Evolutionary conservation across 805 yeast genomes (phyloP), one percentile per base, ranked within the genome.

Genomic region (Wickerhamiella slavikovae): DNA sequence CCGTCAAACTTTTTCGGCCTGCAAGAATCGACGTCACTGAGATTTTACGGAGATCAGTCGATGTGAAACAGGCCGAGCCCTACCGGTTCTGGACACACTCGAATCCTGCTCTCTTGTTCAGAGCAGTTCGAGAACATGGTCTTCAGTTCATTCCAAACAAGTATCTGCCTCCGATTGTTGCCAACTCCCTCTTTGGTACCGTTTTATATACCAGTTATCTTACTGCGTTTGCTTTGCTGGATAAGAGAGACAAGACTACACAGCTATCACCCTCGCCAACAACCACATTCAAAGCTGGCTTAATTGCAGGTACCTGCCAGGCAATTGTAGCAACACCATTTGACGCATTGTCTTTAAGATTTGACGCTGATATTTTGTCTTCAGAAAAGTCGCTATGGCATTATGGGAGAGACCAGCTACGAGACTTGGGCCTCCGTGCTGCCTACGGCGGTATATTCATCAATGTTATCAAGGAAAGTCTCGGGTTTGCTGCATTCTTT

Each of bases 301-400:
- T 72, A 32, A 38, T 78, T 0, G 94, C 94, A 0, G 95, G 95
- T 1, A 68, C 73, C 0, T 68, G 71, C 15, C 93, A 89, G 42
- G 75, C 92, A n/a, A 53, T 79, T 12, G 83, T 79, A 1, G 93
- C 93, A 2, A 85, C 94, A 2, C 96, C 96, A 0, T 60, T 85
- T 4, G 95, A 85, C 51, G 93, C 95, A 5, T 68, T 85, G 3
- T 76, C 74, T 44, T 68, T 92, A 2, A 60, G 95, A 39, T 77
- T 83, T 38, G 62, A 71, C 2, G 72, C 79, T 4, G 66, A 74
- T 8, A 93, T 80, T 39, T 53, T 83, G 30, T 62, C 64, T 30
- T 76, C 80, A 19, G 71, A 76, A 49, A 65, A 65, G 34, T 74
- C 74, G 34, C 48, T 83, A 33, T 79, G 94, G 91, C 52, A 53